These are phyloP conservation scores for Neurospora sp. DNA, from an alignment of 495 filamentous ascomycete genomes.

Conservation along the genomic window DNA sequence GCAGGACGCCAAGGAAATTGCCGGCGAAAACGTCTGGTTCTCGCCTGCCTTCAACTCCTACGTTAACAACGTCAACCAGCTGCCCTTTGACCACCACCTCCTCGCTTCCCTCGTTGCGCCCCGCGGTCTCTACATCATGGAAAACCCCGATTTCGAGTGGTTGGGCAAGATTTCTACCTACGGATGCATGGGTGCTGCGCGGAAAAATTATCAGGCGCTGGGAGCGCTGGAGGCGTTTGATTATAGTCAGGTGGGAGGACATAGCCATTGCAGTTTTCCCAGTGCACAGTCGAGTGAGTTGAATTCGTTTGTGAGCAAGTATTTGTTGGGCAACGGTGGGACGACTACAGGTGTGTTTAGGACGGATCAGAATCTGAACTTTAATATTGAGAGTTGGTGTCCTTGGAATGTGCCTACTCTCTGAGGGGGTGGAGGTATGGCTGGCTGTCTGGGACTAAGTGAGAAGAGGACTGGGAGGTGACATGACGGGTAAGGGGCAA, in stretches of 20 bases:
- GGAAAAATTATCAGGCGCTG: slow-evolving; percentile 39
- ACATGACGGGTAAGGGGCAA: not conserved
- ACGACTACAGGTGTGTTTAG: slow-evolving; percentile 10
- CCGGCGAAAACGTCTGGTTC: slow-evolving; percentile 45
- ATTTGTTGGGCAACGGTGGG: slow-evolving; percentile 24
- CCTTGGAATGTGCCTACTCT: slow-evolving; percentile 18
- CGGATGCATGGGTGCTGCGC: slow-evolving; percentile 45
- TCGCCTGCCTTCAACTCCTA: slow-evolving; percentile 31
- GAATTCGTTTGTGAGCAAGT: slow-evolving; percentile 44
- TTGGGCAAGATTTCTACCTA: slow-evolving; percentile 39
- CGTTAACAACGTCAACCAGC: slow-evolving; percentile 24
- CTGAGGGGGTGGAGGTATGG: not conserved
- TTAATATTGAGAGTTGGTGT: slow-evolving; percentile 15
- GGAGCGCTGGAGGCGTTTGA: slow-evolving; percentile 40
- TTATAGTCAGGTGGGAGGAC: slow-evolving; percentile 40
- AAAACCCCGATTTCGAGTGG: slow-evolving; percentile 45
- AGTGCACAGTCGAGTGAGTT: slow-evolving; percentile 34
- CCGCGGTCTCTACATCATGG: slow-evolving; percentile 36
- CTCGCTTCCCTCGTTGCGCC: slow-evolving; percentile 37
- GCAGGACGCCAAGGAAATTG: slow-evolving; percentile 39
- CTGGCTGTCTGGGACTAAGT: not conserved
- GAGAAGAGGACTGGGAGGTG: too few species aligned
- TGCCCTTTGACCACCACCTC: slow-evolving; percentile 43
- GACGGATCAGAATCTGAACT: slow-evolving; percentile 10
- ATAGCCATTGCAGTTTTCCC: slow-evolving; percentile 46